phyloP scores from a whole-genome alignment of 2,329 filamentous ascomycete genomes.

The Diaporthe aspalathi region DNA sequence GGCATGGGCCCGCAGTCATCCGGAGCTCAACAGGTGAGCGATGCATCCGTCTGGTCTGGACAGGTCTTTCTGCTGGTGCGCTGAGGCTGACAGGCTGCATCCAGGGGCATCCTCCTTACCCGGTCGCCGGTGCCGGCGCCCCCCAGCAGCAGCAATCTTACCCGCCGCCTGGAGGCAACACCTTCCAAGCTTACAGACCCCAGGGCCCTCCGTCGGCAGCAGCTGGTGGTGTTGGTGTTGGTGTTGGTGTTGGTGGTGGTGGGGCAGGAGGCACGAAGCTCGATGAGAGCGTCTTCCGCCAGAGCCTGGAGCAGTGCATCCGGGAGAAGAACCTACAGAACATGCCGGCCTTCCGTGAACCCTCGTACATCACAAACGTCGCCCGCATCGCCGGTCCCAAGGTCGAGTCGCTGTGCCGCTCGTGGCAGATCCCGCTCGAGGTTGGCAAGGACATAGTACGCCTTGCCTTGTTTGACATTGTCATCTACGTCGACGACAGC shows the following conservation, averaged over 20 bases:
- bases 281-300: slow-evolving; percentile 14
- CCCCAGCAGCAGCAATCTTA: slow-evolving; percentile 3
- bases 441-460: slow-evolving; percentile 19
- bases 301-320: slow-evolving; percentile 21
- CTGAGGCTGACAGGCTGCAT: not conserved
- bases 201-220: not conserved
- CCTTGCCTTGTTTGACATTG: slow-evolving; percentile 11
- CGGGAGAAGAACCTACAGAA: slow-evolving; percentile 19
- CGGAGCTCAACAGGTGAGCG: too few relatives aligned
- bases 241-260: not conserved
- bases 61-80: not conserved
- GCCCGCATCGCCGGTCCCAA: not conserved
- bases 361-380: slow-evolving; percentile 18
- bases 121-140: not conserved
- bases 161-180: not conserved
- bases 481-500: slow-evolving; percentile 23
- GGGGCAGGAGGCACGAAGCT: not conserved
- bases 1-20: not conserved
- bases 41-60: too few relatives aligned
- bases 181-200: slow-evolving; percentile 12
- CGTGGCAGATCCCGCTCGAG: slow-evolving; percentile 18
- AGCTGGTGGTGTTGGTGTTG: not conserved
- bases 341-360: slow-evolving; percentile 19
- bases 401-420: slow-evolving; percentile 11
- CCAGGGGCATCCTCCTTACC: slow-evolving; percentile 8